Evolutionary conservation across 2,329 filamentous ascomycete genomes (phyloP), one percentile per base, ranked within the genome.

Genomic region (Passalora sequoiae): DNA sequence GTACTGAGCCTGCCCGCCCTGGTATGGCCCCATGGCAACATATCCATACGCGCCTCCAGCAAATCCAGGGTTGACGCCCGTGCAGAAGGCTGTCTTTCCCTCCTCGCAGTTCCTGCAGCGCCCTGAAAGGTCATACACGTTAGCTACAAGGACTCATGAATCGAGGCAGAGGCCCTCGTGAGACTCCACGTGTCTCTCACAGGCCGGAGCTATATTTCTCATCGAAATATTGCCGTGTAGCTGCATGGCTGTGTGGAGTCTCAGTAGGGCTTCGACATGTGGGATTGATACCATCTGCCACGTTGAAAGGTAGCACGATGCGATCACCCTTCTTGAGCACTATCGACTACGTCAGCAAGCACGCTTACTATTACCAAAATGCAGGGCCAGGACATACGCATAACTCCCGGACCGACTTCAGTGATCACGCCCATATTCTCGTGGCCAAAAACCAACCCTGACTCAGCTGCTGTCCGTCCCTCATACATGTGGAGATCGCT

Each of bases 251-350:
- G n/a, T n/a, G n/a, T n/a, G n/a, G n/a, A n/a, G n/a, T n/a, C n/a
- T n/a, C n/a, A n/a, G n/a, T n/a, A n/a, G n/a, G n/a, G n/a, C n/a
- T n/a, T n/a, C n/a, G n/a, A n/a, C n/a, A n/a, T n/a, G n/a, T n/a
- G n/a, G n/a, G n/a, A n/a, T n/a, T n/a, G n/a, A n/a, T n/a, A n/a
- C 78, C 78, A 52, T 81, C 77, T 5, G 78, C 78, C 1, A 81
- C 78, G 43, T 82, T 82, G 66, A 82, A 83, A 0, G 80, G 79
- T 60, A 83, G 72, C 2, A 83, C 78, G 3, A 83, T 75, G 1
- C 79, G 72, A 48, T 83, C 79, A 2, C 79, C 78, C 50, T 79
- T 77, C 54, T 81, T 75, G 12, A 83, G 60, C 19, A 36, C 33
- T 36, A 24, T 22, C 17, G 17, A 21, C 8, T 12, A 7, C 5